Base-by-base conservation (phyloP, 1,284 basidiomycete genomes). In the Fomitopsis pinicola region DNA sequence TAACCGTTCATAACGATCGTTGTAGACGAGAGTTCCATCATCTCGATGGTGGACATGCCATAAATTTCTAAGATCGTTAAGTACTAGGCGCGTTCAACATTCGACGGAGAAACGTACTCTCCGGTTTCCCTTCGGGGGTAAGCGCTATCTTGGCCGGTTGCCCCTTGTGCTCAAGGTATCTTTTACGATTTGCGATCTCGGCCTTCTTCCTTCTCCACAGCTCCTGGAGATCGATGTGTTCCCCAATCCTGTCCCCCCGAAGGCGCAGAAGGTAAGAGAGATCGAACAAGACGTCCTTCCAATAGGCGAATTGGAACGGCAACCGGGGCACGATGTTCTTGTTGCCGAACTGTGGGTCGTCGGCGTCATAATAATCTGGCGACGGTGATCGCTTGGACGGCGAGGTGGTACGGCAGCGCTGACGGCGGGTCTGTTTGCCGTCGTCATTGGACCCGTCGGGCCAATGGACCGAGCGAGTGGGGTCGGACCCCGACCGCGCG, bases 1-100 rank as follows among this genome's bases (percentile, higher is more conserved):
- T 77, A 77, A n/a, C 83, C 83, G 9, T 78, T 80, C 6, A 87
- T 69, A 19, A 80, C 69, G 19, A 81, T 76, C 5, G 72, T 70
- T 1, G 76, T 76, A 5, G 82, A 81, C 0, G 82, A 80, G 58
- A 81, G 79, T 26, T 76, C 67, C 2, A 79, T 71, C 4, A 80
- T 77, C 36, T 81, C 75, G 5, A 77, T 72, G 19, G 87, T 70
- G 0, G 81, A 72, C 44, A 79, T 71, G 1, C 82, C 82, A 59
- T 86, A 82, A 1, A 82, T 80, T 53, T 73, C 81, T 84, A 59
- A 14, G 57, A 59, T 42, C 10, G 26, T 15, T 15, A 35, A 42
- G 52, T 15, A 19, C 42, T 45, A 19, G 17, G n/a, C 22, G 22
- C 10, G 22, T 26, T 9, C 28, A 1, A 28, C 15, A 38, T 19